Base-by-base conservation (phyloP, 1,139 yeast genomes). In the Protomyces inundatus region DNA sequence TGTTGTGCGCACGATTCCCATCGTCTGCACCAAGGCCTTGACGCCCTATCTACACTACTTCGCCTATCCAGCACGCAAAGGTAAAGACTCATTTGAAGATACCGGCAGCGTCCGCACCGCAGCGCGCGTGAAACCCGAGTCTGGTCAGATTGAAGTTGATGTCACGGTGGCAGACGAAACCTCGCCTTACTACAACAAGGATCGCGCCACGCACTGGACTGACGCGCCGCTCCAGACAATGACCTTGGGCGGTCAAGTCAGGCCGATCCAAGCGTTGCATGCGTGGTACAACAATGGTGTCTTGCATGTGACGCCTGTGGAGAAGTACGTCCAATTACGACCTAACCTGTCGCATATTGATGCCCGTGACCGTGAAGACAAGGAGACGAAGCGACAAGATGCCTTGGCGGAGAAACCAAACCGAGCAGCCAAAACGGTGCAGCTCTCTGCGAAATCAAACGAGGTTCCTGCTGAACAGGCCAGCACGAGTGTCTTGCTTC, bases 321-420 rank as follows among this genome's bases (percentile, higher is more conserved):
- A 83, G 58, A 80, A 85, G 33, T 83, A 88, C 0, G 84, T 87
- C 0, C 98, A 91, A 74, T 74, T 93, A 68, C 81, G 97, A 70
- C 95, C 98, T 1, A 82, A 83, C 67, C 90, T 93, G 76, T 82
- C 81, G 68, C 88, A 90, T 72, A 83, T 90, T 61, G 69, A 88
- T 71, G 82, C 73, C 61, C 64, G 33, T 10, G 64, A 60, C 40
- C 40, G 32, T 34, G 58, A 45, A 14, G 58, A 45, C 14, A 54
- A 46, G 39, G 64, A 54, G 9, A 36, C 54, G 14, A 60, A 60
- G 40, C 45, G 34, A 55, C 46, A 64, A 55, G 53, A 68, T 63
- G 62, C 72, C 60, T 39, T 67, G 51, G 46, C 66, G 58, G 42
- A 68, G 54, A 36, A 61, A 52, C 39, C 56, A 34, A 60, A 60